Evolutionary conservation across 2,329 filamentous ascomycete species (phyloP).

Genomic region (Fusarium protoensiforme): DNA sequence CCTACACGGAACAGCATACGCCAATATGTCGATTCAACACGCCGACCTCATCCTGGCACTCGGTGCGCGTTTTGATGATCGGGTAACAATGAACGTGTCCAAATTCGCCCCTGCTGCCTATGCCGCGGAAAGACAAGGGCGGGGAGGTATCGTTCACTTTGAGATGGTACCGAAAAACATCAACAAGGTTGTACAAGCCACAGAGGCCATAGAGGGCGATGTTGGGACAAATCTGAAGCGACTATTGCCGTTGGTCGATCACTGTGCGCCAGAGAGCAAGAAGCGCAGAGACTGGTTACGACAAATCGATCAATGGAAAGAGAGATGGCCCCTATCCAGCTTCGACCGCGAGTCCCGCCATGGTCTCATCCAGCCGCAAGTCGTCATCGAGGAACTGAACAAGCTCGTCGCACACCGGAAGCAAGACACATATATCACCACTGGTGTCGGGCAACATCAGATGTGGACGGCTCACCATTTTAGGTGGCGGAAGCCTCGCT

Average conservation of each 20-base stretch:
- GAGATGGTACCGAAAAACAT: slow-evolving; percentile 99
- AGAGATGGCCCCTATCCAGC: slow-evolving; percentile 83
- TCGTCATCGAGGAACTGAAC: slow-evolving; percentile 89
- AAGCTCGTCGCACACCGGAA: slow-evolving; percentile 84
- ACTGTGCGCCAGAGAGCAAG: slow-evolving; percentile 71
- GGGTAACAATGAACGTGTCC: slow-evolving; percentile 82
- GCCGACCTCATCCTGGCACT: slow-evolving; percentile 95
- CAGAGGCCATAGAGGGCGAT: slow-evolving; percentile 96
- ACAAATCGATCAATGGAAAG: slow-evolving; percentile 92
- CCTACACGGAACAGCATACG: slow-evolving; percentile 97
- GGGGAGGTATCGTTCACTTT: slow-evolving; percentile 96
- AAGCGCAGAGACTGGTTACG: slow-evolving; percentile 79
- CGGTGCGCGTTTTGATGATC: slow-evolving; percentile 94
- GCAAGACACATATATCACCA: slow-evolving; percentile 86
- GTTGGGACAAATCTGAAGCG: slow-evolving; percentile 81
- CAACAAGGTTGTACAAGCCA: slow-evolving; percentile 98
- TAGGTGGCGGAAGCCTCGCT: slow-evolving; percentile 90
- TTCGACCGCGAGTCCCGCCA: slow-evolving; percentile 82
- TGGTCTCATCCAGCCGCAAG: slow-evolving; percentile 93
- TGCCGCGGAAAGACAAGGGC: slow-evolving; percentile 82
- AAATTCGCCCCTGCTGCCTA: slow-evolving; percentile 93
- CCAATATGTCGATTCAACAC: slow-evolving; percentile 98
- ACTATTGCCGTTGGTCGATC: slow-evolving; percentile 78
- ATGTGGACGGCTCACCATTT: slow-evolving; percentile 99
- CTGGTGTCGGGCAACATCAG: slow-evolving; percentile 96